Percentiles rank a stretch among this genome's conserved stretches.
phyloP scores from a whole-genome alignment of 148 eudicot species.

The Camellia sinensis region DNA sequence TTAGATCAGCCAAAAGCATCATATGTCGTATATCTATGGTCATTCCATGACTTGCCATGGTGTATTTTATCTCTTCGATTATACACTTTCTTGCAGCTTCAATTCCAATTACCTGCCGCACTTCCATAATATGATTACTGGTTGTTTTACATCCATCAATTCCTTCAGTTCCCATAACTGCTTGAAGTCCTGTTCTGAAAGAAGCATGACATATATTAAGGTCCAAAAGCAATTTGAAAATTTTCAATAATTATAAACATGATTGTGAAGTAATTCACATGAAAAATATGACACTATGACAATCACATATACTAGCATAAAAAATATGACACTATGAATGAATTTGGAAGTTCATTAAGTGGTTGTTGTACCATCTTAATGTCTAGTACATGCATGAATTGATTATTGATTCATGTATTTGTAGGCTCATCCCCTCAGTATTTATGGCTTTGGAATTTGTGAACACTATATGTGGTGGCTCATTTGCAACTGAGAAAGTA shows the following conservation, averaged over 20 bases:
- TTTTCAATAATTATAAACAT: background rate
- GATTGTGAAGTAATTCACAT: background rate
- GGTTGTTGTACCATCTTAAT: no score
- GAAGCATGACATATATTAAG: conserved; percentile 13
- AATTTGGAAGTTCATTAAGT: no score
- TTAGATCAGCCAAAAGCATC: conserved; percentile 96
- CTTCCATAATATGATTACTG: conserved; percentile 85
- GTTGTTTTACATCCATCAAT: conserved; percentile 54
- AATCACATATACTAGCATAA: background rate
- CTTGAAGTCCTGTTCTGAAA: conserved; percentile 68
- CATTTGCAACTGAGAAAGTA: no score
- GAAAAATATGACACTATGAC: background rate
- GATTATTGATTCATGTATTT: no score
- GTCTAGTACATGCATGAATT: no score
- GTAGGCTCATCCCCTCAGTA: no score
- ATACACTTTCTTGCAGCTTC: conserved; percentile 81
- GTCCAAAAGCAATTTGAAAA: background rate
- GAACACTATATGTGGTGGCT: no score
- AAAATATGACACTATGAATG: background rate
- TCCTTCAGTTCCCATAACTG: conserved; percentile 85
- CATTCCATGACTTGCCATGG: conserved; percentile 77
- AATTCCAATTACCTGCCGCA: conserved; percentile 66
- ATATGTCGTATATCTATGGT: conserved; percentile 86
- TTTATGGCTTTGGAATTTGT: no score
- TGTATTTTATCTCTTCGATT: conserved; percentile 67